Evolutionary conservation across 305 asterid genomes (phyloP), one percentile per base, ranked within the genome.

Genomic region (Caryopteris hybrid): DNA sequence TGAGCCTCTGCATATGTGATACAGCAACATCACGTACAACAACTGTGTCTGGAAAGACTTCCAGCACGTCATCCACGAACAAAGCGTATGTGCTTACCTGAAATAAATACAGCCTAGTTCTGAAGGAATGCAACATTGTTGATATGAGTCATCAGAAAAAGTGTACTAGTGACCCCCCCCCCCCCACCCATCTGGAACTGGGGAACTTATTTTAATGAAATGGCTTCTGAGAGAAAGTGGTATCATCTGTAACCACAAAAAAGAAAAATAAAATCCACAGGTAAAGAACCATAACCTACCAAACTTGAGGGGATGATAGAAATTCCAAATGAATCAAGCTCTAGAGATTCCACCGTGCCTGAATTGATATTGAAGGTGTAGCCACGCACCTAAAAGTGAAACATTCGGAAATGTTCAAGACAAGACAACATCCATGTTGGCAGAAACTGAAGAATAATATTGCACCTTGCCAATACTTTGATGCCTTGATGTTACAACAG

Each of bases 241-340:
- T 53, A 48, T 41, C 21, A 61, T 21, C 64, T 58, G 55, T 56
- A 67, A 61, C 29, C 29, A 47, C 34, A 46, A 36, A 50, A 21
- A 18, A 8, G 12, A n/a, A n/a, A n/a, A n/a, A n/a, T n/a, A n/a
- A n/a, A n/a, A n/a, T n/a, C 33, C 25, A 41, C 7, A 1, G 50
- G 14, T 12, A 25, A 69, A 61, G 59, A 29, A 45, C 5, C 21
- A 27, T 72, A 41, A 73, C 91, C 67, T 83, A 87, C 91, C 95
- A 87, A 76, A 71, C 76, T 85, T 31, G 91, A 85, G 5, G 95
- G 95, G 70, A 87, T 82, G 34, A 87, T 53, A 70, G 89, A 80
- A 69, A 87, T 73, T 57, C 95, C 95, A 48, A 87, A 87, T n/a
- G 85, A 80, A 76, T 87, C 88, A 23, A 87, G 83, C 82, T 87